These are phyloP conservation scores for Mycena galopus DNA, from an alignment of 768 basidiomycete genomes.

Conservation along the genomic window DNA sequence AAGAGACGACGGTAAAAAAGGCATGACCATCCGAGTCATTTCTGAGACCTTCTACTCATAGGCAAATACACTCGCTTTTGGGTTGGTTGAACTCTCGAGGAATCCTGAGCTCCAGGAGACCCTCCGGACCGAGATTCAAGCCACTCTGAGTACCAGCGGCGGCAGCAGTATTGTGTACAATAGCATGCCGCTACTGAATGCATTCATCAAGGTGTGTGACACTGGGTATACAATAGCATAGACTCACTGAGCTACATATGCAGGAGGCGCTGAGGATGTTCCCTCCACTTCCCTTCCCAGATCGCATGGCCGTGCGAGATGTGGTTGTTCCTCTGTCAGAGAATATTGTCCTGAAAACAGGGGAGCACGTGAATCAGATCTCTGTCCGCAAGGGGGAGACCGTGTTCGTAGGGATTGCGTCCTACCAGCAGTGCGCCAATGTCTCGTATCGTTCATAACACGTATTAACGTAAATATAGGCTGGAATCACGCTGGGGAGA, in stretches of 20 bases:
- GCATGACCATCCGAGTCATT: background rate
- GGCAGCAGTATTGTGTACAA: background rate
- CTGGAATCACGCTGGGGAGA: background rate
- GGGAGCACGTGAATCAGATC: background rate
- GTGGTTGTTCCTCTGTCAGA: background rate
- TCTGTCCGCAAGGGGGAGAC: background rate
- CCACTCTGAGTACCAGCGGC: background rate
- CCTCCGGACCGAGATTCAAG: conserved; percentile 2
- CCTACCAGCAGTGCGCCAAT: background rate
- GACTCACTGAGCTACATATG: background rate
- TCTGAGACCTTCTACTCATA: background rate
- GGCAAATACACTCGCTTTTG: conserved; percentile 4
- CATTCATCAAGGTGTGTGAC: background rate
- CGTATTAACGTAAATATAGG: background rate
- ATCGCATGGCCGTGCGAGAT: background rate
- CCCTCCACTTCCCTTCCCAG: background rate
- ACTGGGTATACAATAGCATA: background rate
- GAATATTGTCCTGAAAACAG: background rate
- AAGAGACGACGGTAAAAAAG: background rate
- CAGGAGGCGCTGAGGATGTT: background rate
- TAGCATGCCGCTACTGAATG: background rate
- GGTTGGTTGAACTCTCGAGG: background rate
- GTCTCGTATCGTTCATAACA: background rate
- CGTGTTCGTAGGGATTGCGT: background rate
- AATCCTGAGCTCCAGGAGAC: background rate